Percentiles rank a stretch among this genome's conserved stretches.
These are phyloP conservation scores for Crucibulum laeve DNA, from an alignment of 768 basidiomycete genomes.

Conservation along the genomic window DNA sequence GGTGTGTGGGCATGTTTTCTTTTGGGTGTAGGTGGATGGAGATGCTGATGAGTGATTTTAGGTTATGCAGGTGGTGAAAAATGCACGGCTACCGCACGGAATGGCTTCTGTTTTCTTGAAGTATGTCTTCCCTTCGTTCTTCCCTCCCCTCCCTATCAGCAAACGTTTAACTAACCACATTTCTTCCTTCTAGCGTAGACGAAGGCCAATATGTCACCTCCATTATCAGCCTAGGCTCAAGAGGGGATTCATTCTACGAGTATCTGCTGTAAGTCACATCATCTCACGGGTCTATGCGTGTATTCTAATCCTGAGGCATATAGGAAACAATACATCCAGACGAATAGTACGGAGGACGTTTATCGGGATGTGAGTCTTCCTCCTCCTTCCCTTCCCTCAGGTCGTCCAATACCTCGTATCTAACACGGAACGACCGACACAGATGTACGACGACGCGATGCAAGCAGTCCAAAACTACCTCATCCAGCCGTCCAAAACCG, in stretches of 20 bases:
- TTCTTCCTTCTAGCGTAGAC: constrained; percentile 22
- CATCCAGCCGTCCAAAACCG: constrained; percentile 54
- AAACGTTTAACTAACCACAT: neutral
- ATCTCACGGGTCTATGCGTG: neutral
- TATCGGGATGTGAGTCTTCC: constrained; percentile 62
- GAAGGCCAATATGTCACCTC: constrained; percentile 48
- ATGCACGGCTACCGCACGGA: constrained; percentile 59
- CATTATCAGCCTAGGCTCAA: constrained; percentile 83
- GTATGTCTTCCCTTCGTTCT: constrained; percentile 31
- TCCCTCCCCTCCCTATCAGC: neutral
- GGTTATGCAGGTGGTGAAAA: constrained; percentile 68
- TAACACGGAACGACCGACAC: constrained; percentile 1
- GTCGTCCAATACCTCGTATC: neutral
- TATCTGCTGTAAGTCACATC: constrained; percentile 60
- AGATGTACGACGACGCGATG: constrained; percentile 94
- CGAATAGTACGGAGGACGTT: constrained; percentile 72
- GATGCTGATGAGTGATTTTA: constrained; percentile 9
- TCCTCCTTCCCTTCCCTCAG: neutral
- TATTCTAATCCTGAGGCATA: constrained; percentile 1
- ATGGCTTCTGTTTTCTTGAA: constrained; percentile 82
- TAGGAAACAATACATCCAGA: constrained; percentile 81
- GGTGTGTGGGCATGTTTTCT: constrained; percentile 58
- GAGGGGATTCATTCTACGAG: constrained; percentile 94
- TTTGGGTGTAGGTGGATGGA: neutral
- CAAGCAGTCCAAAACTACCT: constrained; percentile 73